phyloP scores from a whole-genome alignment of 495 filamentous ascomycete genomes.

The Darksidea phi region DNA sequence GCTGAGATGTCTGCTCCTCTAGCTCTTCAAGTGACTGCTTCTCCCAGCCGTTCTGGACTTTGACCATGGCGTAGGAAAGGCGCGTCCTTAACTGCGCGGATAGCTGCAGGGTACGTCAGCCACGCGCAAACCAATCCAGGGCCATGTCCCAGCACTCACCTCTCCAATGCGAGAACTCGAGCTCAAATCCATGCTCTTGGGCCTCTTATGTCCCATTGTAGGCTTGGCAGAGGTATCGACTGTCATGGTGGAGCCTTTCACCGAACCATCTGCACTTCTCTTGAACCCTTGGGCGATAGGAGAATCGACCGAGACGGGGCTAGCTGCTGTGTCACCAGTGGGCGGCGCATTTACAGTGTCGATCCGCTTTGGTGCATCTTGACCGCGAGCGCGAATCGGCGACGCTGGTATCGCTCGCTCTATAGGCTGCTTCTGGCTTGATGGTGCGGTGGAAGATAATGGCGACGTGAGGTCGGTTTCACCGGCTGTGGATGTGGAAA shows the following conservation, averaged over 20 bases:
- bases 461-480: constrained; percentile 33
- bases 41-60: constrained; percentile 84
- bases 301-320: constrained; percentile 32
- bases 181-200: constrained; percentile 60
- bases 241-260: constrained; percentile 18
- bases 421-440: constrained; percentile 25
- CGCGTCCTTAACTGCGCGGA: constrained; percentile 74
- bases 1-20: constrained; percentile 65
- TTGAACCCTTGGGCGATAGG: constrained; percentile 27
- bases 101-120: constrained; percentile 51
- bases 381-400: constrained; percentile 12
- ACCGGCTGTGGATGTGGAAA: constrained; percentile 27
- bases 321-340: constrained; percentile 29
- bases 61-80: constrained; percentile 84
- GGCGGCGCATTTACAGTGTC: constrained; percentile 21
- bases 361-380: constrained; percentile 22
- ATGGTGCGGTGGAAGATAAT: constrained; percentile 16
- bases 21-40: constrained; percentile 65
- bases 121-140: constrained; percentile 25
- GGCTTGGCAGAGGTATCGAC: constrained; percentile 1
- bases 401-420: constrained; percentile 12
- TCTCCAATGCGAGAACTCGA: constrained; percentile 67
- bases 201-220: constrained; percentile 60
- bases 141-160: constrained; percentile 51
- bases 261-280: constrained; percentile 31